A percentile compares a stretch with the other conserved stretches of the same genome.
Conservation (phyloP, 2,329 filamentous ascomycete species). For the Thermothelomyces thermophilus region DNA sequence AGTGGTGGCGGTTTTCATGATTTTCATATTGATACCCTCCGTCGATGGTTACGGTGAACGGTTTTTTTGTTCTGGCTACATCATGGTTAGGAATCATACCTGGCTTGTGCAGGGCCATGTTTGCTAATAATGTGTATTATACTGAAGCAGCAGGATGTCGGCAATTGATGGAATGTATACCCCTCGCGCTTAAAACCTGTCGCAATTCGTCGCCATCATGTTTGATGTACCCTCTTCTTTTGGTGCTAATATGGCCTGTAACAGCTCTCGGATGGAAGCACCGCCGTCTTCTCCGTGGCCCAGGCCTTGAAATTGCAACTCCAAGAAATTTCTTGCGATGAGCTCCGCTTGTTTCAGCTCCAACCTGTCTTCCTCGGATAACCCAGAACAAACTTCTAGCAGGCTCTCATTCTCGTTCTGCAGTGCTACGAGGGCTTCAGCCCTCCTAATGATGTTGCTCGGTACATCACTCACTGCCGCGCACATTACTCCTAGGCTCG, state of each 20-base stretch:
- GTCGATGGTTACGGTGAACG: neutral
- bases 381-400: conserved; percentile 60
- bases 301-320: conserved; percentile 26
- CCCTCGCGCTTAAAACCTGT: too few species aligned
- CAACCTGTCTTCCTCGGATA: conserved; percentile 57
- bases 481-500: conserved; percentile 81
- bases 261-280: conserved; percentile 9
- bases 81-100: neutral
- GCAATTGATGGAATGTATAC: too few species aligned
- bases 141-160: too few species aligned
- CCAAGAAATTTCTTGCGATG: conserved; percentile 53
- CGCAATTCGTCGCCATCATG: neutral
- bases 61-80: neutral
- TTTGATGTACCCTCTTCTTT: neutral
- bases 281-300: neutral
- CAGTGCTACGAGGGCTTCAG: conserved; percentile 64
- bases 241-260: conserved; percentile 9
- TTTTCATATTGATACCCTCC: conserved; percentile 7
- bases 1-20: neutral
- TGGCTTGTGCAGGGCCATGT: too few species aligned
- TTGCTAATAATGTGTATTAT: neutral
- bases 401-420: conserved; percentile 70
- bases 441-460: conserved; percentile 61
- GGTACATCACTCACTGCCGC: conserved; percentile 83
- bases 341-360: conserved; percentile 61